phyloP scores from a whole-genome alignment of 2,329 filamentous ascomycete species.

The Fusarium mangiferae region DNA sequence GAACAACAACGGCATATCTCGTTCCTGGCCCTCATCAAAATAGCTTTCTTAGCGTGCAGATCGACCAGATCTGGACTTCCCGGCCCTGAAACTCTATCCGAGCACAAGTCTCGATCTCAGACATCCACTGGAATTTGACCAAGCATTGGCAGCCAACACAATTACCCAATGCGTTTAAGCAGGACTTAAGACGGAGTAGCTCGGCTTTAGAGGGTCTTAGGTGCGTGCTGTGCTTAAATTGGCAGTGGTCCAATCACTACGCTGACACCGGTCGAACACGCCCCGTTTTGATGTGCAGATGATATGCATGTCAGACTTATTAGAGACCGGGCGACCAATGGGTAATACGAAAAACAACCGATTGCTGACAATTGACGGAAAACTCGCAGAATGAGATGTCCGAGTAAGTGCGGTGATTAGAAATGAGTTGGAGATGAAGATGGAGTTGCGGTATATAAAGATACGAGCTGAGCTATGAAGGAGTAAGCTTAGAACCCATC shows the following conservation, averaged over 20 bases:
- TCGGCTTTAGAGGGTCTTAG: neutral
- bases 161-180: constrained; percentile 1
- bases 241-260: neutral
- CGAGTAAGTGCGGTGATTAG: neutral
- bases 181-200: neutral
- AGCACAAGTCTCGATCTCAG: neutral
- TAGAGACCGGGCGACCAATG: neutral
- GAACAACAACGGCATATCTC: neutral
- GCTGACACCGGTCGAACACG: neutral
- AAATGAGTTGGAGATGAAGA: neutral
- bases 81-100: constrained; percentile 15
- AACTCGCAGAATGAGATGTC: neutral
- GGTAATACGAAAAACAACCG: neutral
- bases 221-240: neutral
- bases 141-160: constrained; percentile 1
- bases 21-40: constrained; percentile 8
- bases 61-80: constrained; percentile 2
- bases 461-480: rapidly evolving
- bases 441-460: neutral
- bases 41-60: neutral
- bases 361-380: constrained; percentile 10
- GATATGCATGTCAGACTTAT: neutral
- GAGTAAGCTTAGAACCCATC: rapidly evolving
- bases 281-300: neutral
- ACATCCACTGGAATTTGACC: constrained; percentile 18